phyloP scores from a whole-genome alignment of 129 eudicot genomes.

The Pulicaria dysenterica region DNA sequence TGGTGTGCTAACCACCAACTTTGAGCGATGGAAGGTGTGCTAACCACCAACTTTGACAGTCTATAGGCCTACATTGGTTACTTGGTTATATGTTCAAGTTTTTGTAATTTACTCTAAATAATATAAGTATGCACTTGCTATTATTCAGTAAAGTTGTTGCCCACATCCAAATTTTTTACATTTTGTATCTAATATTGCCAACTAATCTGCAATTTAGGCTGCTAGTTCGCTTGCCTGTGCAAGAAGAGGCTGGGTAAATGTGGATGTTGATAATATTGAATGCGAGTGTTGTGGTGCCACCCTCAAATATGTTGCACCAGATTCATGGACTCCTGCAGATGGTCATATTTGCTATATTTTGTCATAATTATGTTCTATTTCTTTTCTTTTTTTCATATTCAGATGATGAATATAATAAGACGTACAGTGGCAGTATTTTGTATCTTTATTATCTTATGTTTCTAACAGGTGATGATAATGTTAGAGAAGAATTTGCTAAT shows the following conservation, averaged over 20 bases:
- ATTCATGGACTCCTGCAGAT: slow-evolving; percentile 56
- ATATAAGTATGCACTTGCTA: too few species aligned
- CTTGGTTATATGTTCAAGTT: too few species aligned
- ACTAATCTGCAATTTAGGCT: slow-evolving; percentile 27
- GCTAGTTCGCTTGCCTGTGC: slow-evolving; percentile 72
- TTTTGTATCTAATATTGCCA: not conserved
- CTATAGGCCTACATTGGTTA: too few species aligned
- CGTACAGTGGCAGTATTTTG: too few species aligned
- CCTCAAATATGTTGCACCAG: slow-evolving; percentile 54
- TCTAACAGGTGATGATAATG: slow-evolving; percentile 55
- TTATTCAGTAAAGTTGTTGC: not conserved
- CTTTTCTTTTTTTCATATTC: too few species aligned
- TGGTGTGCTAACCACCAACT: too few species aligned
- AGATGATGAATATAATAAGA: slow-evolving; percentile 11
- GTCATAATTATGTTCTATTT: not conserved
- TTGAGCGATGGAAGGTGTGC: too few species aligned
- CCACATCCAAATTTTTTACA: not conserved
- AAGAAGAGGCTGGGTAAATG: slow-evolving; percentile 93
- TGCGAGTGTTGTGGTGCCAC: slow-evolving; percentile 91
- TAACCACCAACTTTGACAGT: too few species aligned
- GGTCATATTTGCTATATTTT: slow-evolving; percentile 7
- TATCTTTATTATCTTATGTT: not conserved
- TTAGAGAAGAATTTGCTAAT: slow-evolving; percentile 73
- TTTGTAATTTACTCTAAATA: too few species aligned
- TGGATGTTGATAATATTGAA: slow-evolving; percentile 69